Evolutionary conservation across 1,284 basidiomycete genomes (phyloP).

Genomic region (Cutaneotrichosporon sp.): DNA sequence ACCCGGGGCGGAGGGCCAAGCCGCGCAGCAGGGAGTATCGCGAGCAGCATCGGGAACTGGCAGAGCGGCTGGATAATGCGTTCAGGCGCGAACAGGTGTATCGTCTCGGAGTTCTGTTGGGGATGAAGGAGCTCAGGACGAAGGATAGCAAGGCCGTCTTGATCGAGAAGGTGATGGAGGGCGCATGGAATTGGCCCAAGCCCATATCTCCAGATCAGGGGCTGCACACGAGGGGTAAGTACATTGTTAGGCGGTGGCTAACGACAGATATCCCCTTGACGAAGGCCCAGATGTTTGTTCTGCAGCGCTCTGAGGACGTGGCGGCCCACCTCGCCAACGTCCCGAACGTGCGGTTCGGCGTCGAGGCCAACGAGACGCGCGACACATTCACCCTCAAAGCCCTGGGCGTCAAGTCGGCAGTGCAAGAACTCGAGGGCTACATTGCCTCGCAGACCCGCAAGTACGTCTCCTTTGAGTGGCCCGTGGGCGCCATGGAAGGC

Average conservation of each 20-base stretch:
- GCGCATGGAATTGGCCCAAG: slow-evolving; percentile 17
- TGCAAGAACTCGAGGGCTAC: not conserved
- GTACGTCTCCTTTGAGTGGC: not conserved
- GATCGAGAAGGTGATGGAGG: slow-evolving; percentile 10
- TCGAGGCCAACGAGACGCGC: not conserved
- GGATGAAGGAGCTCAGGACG: not conserved
- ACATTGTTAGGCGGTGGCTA: not conserved
- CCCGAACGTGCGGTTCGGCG: not conserved
- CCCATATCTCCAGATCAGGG: not conserved
- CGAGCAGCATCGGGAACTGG: not conserved
- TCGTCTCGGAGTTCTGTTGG: slow-evolving; percentile 6
- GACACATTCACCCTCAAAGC: not conserved
- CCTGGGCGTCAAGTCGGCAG: not conserved
- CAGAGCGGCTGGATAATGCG: slow-evolving; percentile 14
- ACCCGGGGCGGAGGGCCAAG: not conserved
- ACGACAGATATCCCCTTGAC: slow-evolving; percentile 11
- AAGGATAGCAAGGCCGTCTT: not conserved
- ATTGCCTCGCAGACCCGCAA: not conserved
- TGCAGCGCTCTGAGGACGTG: slow-evolving; percentile 11
- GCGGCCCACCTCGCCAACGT: slow-evolving; percentile 2
- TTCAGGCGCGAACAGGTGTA: slow-evolving; percentile 19
- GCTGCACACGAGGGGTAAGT: not conserved
- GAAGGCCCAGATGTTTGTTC: slow-evolving; percentile 19
- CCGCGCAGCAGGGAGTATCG: not conserved
- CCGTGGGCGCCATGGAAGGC: slow-evolving; percentile 1